Evolutionary conservation across 2,329 filamentous ascomycete genomes (phyloP), one percentile per base, ranked within the genome.

Genomic region (Fusarium nematophilum): DNA sequence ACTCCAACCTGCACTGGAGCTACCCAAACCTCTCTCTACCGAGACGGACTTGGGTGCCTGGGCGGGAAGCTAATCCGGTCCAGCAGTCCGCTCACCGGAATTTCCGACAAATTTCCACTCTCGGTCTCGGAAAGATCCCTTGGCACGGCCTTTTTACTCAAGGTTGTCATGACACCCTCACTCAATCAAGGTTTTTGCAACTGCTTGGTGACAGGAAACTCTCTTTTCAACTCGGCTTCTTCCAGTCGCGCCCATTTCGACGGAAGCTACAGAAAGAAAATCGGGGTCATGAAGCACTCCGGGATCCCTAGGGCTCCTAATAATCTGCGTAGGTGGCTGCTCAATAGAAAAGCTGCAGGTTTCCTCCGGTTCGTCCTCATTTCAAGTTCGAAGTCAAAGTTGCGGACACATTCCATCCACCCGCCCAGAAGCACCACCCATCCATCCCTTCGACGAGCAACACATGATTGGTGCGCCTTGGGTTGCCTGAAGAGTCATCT

Each of bases 341-440:
- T 52, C 31, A 30, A 15, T 36, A 49, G 29, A 50, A 43, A 25
- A 23, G 8, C 14, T 31, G 13, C 36, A 21, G 43, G 14, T 36
- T 11, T 23, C 21, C 15, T 44, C 15, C 17, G 17, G 4, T 21
- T 37, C 18, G 51, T 57, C 29, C 52, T 34, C 13, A n/a, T 33
- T 33, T 33, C 13, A n/a, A 13, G 17, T 3, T 6, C 4, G 53
- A 57, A 44, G 18, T 49, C 10, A 40, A 49, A 40, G 27, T 33
- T 50, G 39, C 17, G 4, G 39, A 39, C 37, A 39, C 60, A 64
- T 64, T 64, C 60, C 60, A 53, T 29, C 17, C 23, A 14, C 13
- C 26, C 40, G 27, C 15, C n/a, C n/a, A n/a, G n/a, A n/a, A n/a
- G n/a, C n/a, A n/a, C n/a, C n/a, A n/a, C n/a, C n/a, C 11, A 13